Evolutionary conservation across 345 rosid species (phyloP), one percentile per base, ranked within the genome.

Genomic region (Pistacia vera): DNA sequence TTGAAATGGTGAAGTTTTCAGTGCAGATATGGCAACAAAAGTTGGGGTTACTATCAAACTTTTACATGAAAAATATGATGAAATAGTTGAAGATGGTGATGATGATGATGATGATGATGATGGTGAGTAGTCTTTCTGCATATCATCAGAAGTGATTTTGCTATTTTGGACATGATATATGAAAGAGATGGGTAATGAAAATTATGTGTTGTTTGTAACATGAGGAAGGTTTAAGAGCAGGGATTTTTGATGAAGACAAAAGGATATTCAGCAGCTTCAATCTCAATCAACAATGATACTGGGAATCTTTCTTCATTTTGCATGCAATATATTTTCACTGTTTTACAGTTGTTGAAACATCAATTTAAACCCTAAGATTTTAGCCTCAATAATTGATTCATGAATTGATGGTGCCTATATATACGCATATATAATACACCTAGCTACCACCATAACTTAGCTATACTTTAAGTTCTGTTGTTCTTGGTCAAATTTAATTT

Each of bases 181-280:
- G 70, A 48, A 62, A 73, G 35, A 30, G 68, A 63, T 63, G 69
- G 75, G 17, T 12, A 52, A 49, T 35, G 46, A 16, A 5, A 54
- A 2, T 63, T 11, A 18, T 33, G 58, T 46, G 17, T 51, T 35
- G 57, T 33, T 48, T 62, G 75, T 70, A 35, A 56, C 4, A 52
- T 17, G 51, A 74, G 74, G 71, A 62, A 66, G 54, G 2, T 5
- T 7, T 41, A 1, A 1, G 9, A 1, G 46, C 46, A 41, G 46
- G 46, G 46, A 41, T 41, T 41, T 41, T 41, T 41, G 46, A 41
- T 5, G 46, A 41, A 7, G 46, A 41, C 46, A 41, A 41, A 41
- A 41, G 46, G 46, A 41, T 41, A 41, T 41, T 41, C 46, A 41
- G 6, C 46, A 41, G 46, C 9, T 8, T 54, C 61, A 30, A 14